Percentiles rank a stretch among this genome's conserved stretches.
phyloP scores from a whole-genome alignment of 306 rosid species.

The Quercus robur region DNA sequence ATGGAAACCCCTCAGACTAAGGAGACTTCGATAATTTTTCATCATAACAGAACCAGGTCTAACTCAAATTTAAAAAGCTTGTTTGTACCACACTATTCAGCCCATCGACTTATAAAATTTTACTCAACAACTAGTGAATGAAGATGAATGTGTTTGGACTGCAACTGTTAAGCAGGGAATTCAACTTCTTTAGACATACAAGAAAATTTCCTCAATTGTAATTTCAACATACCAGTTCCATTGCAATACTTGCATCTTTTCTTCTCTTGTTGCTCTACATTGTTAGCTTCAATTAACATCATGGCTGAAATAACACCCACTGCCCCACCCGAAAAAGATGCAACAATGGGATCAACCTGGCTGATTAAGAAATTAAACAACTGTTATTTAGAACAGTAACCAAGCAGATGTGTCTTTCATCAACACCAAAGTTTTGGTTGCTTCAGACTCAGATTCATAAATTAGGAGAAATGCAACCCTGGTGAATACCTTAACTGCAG shows the following conservation, averaged over 20 bases:
- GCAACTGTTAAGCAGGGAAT: neutral
- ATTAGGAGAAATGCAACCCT: neutral
- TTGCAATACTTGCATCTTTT: slow-evolving; percentile 89
- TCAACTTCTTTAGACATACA: slow-evolving; percentile 8
- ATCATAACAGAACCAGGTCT: neutral
- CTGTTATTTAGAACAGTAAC: slow-evolving; percentile 12
- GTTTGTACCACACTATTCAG: neutral
- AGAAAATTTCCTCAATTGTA: neutral
- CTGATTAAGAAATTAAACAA: slow-evolving; percentile 44
- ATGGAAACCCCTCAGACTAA: neutral
- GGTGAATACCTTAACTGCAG: slow-evolving; percentile 68
- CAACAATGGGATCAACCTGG: slow-evolving; percentile 97
- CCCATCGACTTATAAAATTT: neutral
- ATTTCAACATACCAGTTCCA: slow-evolving; percentile 66
- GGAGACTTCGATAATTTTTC: neutral
- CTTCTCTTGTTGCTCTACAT: slow-evolving; percentile 92
- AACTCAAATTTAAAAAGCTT: neutral
- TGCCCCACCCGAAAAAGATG: slow-evolving; percentile 96
- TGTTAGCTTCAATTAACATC: slow-evolving; percentile 89
- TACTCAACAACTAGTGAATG: neutral
- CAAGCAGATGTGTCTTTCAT: slow-evolving; percentile 12
- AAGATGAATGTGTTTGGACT: neutral
- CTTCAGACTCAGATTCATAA: slow-evolving; percentile 4
- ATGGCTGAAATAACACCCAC: slow-evolving; percentile 93
- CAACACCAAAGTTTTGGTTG: slow-evolving; percentile 1